phyloP scores from a whole-genome alignment of 768 basidiomycete genomes.

The Suillus variegatus region DNA sequence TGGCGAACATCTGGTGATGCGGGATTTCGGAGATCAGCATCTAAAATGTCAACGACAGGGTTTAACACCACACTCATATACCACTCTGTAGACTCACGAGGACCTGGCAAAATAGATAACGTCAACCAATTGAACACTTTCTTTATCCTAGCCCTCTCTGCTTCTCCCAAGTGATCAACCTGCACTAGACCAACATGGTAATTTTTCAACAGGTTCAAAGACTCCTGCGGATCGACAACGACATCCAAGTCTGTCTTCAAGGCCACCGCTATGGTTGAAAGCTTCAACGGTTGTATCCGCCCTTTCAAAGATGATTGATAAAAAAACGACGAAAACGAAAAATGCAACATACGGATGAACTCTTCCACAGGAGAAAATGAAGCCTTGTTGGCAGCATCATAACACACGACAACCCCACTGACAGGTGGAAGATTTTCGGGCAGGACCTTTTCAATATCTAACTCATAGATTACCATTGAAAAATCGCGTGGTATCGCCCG shows the following conservation, averaged over 20 bases:
- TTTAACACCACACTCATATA: constrained; percentile 11
- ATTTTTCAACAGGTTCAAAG: constrained; percentile 48
- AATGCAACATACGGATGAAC: constrained; percentile 63
- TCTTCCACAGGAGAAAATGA: constrained; percentile 70
- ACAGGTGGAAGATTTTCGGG: constrained; percentile 51
- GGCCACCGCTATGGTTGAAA: constrained; percentile 76
- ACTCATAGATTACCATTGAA: constrained; percentile 55
- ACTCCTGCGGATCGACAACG: constrained; percentile 57
- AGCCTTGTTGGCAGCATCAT: constrained; percentile 63
- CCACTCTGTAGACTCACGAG: constrained; percentile 28
- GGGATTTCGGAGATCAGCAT: constrained; percentile 61
- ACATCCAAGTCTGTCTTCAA: constrained; percentile 80
- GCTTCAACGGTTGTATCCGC: constrained; percentile 53
- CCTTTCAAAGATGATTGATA: constrained; percentile 40
- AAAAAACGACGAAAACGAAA: constrained; percentile 8
- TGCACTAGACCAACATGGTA: constrained; percentile 82
- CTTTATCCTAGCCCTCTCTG: constrained; percentile 72
- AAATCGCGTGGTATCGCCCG: constrained; percentile 41
- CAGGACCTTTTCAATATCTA: constrained; percentile 53
- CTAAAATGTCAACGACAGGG: constrained; percentile 26
- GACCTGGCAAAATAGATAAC: constrained; percentile 57
- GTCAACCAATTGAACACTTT: constrained; percentile 75
- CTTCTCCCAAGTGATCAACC: constrained; percentile 56
- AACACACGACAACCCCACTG: constrained; percentile 85
- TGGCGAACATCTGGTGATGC: constrained; percentile 65